Evolutionary conservation across 108 stramenopile species (phyloP), one percentile per base, ranked within the genome.

Genomic region (Bacterosira constricta): DNA sequence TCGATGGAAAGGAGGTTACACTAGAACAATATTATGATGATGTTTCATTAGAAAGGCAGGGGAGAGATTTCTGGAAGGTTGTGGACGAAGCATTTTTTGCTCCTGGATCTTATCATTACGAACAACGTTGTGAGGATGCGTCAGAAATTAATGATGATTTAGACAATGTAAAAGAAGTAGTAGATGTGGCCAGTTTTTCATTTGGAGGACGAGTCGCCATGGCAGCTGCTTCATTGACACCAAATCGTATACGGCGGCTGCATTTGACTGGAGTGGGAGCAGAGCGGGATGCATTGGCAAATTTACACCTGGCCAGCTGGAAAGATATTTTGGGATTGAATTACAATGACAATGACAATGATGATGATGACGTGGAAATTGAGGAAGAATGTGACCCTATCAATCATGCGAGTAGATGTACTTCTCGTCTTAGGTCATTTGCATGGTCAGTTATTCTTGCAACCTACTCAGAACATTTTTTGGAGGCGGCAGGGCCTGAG

Each of bases 121-220:
- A 57, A 12, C 60, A 54, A 23, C 50, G 23, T 56, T n/a, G n/a
- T n/a, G n/a, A n/a, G n/a, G n/a, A n/a, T n/a, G n/a, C n/a, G n/a
- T n/a, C n/a, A n/a, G n/a, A n/a, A n/a, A n/a, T n/a, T n/a, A n/a
- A n/a, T n/a, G n/a, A n/a, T n/a, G n/a, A n/a, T n/a, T n/a, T n/a
- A n/a, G 30, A 25, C 36, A 13, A 7, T 11, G 2, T 6, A 49
- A 56, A n/a, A 20, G 25, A 36, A 10, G 23, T 18, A 0, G 77
- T 86, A 0, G 85, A 89, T 61, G 58, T 89, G 9, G 84, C 73
- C 9, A 86, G 86, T 34, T 89, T 87, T 74, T 85, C 84, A 4
- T 73, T 86, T 63, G 88, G 88, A 49, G 88, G 82, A 13, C 66
- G 88, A 59, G 71, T 89, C 13, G 82, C 82, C 31, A 73, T 89